Conservation (phyloP, 2,329 filamentous ascomycete species). For the Cladosporium phlei region DNA sequence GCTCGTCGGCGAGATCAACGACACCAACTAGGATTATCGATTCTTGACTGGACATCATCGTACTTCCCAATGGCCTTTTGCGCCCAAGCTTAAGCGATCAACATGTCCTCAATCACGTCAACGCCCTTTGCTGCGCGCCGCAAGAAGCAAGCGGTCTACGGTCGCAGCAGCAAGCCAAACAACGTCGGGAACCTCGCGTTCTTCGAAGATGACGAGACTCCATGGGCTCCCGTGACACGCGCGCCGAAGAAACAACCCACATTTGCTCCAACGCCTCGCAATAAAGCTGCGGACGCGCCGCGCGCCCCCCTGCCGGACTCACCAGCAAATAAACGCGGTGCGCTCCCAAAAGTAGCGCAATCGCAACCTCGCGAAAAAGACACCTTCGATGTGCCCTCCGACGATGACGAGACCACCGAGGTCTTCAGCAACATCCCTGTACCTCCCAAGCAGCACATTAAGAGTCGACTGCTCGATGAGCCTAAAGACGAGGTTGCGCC, state of each 20-base stretch:
- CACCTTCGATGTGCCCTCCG: constrained; percentile 42
- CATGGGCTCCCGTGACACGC: background rate
- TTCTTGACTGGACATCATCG: too few relatives aligned
- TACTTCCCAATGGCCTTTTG: too few relatives aligned
- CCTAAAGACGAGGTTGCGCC: constrained; percentile 1
- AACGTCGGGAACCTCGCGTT: constrained; percentile 16
- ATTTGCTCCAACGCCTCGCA: background rate
- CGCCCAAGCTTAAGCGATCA: background rate
- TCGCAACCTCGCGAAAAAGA: constrained; percentile 17
- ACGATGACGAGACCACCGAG: constrained; percentile 28
- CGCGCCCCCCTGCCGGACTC: constrained; percentile 13
- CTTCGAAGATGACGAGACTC: constrained; percentile 20
- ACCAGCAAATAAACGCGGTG: constrained; percentile 15
- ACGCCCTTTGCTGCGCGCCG: constrained; percentile 18
- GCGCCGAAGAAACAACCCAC: background rate
- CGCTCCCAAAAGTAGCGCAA: background rate
- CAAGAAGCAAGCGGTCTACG: constrained; percentile 23
- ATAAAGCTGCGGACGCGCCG: background rate
- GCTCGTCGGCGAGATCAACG: too few relatives aligned
- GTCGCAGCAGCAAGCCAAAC: constrained; percentile 21
- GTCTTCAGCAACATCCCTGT: constrained; percentile 16
- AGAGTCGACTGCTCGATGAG: constrained; percentile 15
- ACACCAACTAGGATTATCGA: too few relatives aligned
- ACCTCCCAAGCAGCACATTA: constrained; percentile 16
- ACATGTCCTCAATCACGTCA: constrained; percentile 4